Conservation (phyloP, 139 green algal species). For the Mesostigma viride region DNA sequence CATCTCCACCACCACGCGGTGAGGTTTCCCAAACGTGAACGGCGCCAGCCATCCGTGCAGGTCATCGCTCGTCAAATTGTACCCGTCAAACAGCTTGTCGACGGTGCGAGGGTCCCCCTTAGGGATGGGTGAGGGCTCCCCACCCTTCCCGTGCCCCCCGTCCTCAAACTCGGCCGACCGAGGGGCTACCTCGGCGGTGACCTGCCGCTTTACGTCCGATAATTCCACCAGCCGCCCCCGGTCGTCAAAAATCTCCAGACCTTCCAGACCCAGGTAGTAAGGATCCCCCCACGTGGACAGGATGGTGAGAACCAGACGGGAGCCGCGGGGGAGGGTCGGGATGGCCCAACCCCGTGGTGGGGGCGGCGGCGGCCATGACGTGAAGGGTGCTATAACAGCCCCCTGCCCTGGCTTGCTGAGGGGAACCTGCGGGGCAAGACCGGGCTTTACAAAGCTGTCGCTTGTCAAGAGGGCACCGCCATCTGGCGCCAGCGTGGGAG, state of each 20-base stretch:
- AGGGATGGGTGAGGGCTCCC: conserved; percentile 14
- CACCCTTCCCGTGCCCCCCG: neutral
- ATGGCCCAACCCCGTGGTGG: too few species aligned
- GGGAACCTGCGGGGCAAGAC: too few species aligned
- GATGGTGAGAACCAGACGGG: conserved; percentile 8
- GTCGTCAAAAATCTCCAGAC: conserved; percentile 36
- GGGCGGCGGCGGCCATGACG: too few species aligned
- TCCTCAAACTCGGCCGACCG: neutral
- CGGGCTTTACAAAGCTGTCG: too few species aligned
- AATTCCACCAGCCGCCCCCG: conserved; percentile 15
- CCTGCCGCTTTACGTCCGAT: neutral
- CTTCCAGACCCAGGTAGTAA: conserved; percentile 33
- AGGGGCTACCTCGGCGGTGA: neutral
- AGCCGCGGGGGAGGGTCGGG: neutral
- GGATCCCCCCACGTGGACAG: conserved; percentile 38
- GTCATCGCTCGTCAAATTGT: conserved; percentile 33
- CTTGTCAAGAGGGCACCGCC: too few species aligned
- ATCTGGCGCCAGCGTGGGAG: too few species aligned
- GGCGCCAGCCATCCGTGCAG: conserved; percentile 34
- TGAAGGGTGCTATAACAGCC: too few species aligned
- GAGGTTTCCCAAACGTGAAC: neutral
- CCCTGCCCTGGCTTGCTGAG: too few species aligned
- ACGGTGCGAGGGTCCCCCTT: conserved; percentile 20
- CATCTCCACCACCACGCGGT: neutral
- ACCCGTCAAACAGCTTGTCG: conserved; percentile 36